Base-by-base conservation (phyloP, 306 rosid genomes). In the Cicer arietinum region DNA sequence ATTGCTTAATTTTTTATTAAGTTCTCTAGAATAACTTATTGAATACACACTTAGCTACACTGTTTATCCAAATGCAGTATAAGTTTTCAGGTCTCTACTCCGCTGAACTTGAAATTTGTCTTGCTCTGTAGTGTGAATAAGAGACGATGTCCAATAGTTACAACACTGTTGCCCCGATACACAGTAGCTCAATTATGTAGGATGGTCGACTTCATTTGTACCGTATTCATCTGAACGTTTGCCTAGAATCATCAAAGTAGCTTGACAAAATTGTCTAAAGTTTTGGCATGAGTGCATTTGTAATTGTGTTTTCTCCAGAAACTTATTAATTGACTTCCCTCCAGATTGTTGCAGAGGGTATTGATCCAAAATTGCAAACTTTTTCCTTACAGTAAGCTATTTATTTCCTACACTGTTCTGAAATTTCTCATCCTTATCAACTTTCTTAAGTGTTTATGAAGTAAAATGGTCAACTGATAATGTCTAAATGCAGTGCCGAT, bases 321-420 rank as follows among this genome's bases (percentile, higher is more conserved):
- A 65, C 58, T 77, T 40, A 63, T 45, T 71, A 9, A 40, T 40
- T 58, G 13, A 44, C 74, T 79, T 85, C 20, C 53, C 67, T 76
- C 67, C 87, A 92, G 96, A 69, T 84, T 68, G 40, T 84, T 77
- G 91, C 82, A 22, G 80, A 84, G 71, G 83, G 81, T 40, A 63
- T 87, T 61, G 92, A 90, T 84, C 98, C 96, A 10, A 92, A 81
- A 71, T 48, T 62, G 46, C 89, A 90, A 51, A 85, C 85, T 54
- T 89, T 92, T 77, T 22, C 58, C 65, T 82, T 78, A 51, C 84
- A 84, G 99, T 89, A 74, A 86, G 92, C 79, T 16, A 54, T 61
- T 50, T 64, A 47, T 41, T 13, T 81, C 77, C 16, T 70, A 66
- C 71, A 12, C 10, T 39, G 9, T 45, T 77, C 63, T 69, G 74